phyloP scores from a whole-genome alignment of 2,329 filamentous ascomycete species.

The Stromatinia cepivora region DNA sequence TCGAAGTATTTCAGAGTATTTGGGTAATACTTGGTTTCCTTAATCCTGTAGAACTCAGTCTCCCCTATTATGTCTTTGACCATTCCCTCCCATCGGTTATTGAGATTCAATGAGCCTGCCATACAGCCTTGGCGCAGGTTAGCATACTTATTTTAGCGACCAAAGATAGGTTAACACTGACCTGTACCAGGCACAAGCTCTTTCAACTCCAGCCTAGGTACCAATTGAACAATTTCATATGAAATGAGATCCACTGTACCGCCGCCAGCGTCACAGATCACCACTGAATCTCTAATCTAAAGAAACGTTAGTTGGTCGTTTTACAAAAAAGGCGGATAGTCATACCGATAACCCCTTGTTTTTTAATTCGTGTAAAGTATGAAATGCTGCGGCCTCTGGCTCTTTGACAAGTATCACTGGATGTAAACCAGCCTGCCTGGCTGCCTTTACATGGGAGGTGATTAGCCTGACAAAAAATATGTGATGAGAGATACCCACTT shows the following conservation, averaged over 20 bases:
- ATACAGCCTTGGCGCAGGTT: constrained; percentile 24
- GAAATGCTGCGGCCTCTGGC: constrained; percentile 31
- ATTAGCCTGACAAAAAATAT: background rate
- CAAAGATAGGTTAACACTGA: background rate
- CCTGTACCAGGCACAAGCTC: constrained; percentile 35
- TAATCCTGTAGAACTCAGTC: constrained; percentile 37
- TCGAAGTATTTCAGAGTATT: constrained; percentile 41
- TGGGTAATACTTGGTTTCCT: constrained; percentile 34
- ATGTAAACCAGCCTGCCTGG: constrained; percentile 21
- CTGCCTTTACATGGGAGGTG: constrained; percentile 19
- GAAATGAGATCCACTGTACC: constrained; percentile 43
- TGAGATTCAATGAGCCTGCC: constrained; percentile 36
- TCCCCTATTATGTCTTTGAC: constrained; percentile 36
- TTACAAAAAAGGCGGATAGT: background rate
- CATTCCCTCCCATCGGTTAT: constrained; percentile 35
- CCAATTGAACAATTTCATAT: constrained; percentile 31
- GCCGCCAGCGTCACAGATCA: constrained; percentile 41
- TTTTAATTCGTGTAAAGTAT: constrained; percentile 26
- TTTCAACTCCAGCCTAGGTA: constrained; percentile 33
- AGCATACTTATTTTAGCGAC: background rate
- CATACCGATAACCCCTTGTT: constrained; percentile 14
- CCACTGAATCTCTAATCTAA: constrained; percentile 36
- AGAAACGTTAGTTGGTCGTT: background rate
- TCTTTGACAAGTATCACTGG: constrained; percentile 27
- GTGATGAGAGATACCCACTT: background rate